Evolutionary conservation across 2,329 filamentous ascomycete species (phyloP).

Genomic region (Periglandula ipomoeae): DNA sequence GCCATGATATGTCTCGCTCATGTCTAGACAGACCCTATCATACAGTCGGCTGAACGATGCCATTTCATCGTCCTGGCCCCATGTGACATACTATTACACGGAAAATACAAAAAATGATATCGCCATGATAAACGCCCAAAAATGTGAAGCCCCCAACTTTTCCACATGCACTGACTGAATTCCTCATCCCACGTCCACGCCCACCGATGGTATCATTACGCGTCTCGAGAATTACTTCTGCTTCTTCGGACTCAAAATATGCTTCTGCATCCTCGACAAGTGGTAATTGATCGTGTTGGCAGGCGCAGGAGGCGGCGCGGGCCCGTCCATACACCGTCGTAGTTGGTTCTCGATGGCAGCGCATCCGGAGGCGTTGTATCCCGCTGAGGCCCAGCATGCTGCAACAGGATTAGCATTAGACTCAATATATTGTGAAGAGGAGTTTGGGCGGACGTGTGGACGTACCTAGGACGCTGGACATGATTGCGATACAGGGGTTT

Average conservation of each 20-base stretch:
- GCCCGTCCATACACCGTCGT: slow-evolving; percentile 70
- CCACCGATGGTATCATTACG: neutral
- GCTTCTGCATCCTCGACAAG: slow-evolving; percentile 66
- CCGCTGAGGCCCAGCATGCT: slow-evolving; percentile 81
- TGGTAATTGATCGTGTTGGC: slow-evolving; percentile 91
- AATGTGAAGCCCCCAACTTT: too few species aligned
- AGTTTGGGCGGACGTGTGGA: slow-evolving; percentile 4
- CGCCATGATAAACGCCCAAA: neutral
- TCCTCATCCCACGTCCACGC: too few species aligned
- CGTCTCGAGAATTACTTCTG: slow-evolving; percentile 18
- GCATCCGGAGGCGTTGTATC: slow-evolving; percentile 54
- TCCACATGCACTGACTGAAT: too few species aligned
- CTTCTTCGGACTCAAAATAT: slow-evolving; percentile 43
- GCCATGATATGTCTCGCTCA: too few species aligned
- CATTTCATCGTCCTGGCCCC: neutral
- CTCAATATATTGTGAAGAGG: neutral
- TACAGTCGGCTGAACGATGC: too few species aligned
- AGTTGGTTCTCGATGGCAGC: slow-evolving; percentile 50
- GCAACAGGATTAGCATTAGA: neutral
- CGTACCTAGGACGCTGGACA: slow-evolving; percentile 49
- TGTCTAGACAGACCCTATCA: too few species aligned
- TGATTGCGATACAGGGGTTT: slow-evolving; percentile 46
- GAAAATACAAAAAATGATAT: neutral
- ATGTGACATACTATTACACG: neutral
- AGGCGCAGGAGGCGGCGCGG: slow-evolving; percentile 37